phyloP scores from a whole-genome alignment of 2,329 filamentous ascomycete genomes.

The Aspergillus fischeri region DNA sequence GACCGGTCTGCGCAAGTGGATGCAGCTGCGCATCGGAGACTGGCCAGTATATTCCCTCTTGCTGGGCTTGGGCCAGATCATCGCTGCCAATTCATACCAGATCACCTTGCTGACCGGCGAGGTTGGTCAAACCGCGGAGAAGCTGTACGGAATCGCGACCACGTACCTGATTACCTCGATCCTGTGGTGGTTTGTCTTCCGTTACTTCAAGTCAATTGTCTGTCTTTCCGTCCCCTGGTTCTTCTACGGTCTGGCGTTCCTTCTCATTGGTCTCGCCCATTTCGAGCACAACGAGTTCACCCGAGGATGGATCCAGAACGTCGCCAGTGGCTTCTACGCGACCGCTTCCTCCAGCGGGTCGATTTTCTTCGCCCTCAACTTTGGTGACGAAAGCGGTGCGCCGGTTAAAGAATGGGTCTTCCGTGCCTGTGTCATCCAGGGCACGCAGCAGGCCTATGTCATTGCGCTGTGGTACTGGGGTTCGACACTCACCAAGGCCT shows the following conservation, averaged over 20 bases:
- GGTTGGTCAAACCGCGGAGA: constrained; percentile 54
- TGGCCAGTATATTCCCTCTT: constrained; percentile 61
- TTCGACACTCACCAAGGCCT: constrained; percentile 46
- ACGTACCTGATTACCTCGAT: constrained; percentile 56
- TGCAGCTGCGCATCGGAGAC: constrained; percentile 54
- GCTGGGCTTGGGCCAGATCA: constrained; percentile 59
- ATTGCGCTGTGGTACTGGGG: constrained; percentile 65
- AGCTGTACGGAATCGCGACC: constrained; percentile 57
- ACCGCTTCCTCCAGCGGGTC: constrained; percentile 58
- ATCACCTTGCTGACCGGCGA: constrained; percentile 63
- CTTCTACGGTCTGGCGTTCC: constrained; percentile 59
- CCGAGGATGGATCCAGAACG: constrained; percentile 55
- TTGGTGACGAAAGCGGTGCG: constrained; percentile 59
- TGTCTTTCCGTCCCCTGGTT: constrained; percentile 57
- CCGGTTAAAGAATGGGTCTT: constrained; percentile 62
- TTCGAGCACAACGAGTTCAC: constrained; percentile 38
- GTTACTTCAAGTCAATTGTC: constrained; percentile 52
- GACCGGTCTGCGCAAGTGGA: constrained; percentile 50
- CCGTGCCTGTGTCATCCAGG: constrained; percentile 62
- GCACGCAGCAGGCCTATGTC: constrained; percentile 62
- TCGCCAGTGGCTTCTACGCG: constrained; percentile 58
- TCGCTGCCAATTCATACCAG: constrained; percentile 63
- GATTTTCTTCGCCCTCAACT: constrained; percentile 63
- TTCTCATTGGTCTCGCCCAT: constrained; percentile 57
- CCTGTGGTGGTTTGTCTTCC: constrained; percentile 60